Conservation (phyloP, 78 protist genomes). For the Dictyostelium citrinum region DNA sequence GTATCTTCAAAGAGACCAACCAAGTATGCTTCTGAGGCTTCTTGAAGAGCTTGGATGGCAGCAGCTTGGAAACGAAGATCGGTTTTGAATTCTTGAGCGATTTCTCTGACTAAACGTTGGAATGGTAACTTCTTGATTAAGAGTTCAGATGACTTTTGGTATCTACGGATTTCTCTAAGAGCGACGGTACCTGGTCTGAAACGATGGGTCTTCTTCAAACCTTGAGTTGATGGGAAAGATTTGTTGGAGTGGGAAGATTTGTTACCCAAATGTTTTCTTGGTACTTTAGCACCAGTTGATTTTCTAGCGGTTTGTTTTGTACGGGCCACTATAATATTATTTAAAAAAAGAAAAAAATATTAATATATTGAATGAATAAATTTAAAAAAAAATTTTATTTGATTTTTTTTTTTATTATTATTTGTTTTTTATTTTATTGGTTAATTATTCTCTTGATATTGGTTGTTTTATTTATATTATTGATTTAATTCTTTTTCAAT, state of each 20-base stretch:
- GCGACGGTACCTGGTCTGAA: constrained; percentile 97
- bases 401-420: background rate
- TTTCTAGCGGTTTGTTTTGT: constrained; percentile 97
- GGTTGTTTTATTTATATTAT: no score
- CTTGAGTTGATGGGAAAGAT: constrained; percentile 49
- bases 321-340: constrained; percentile 90
- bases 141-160: constrained; percentile 94
- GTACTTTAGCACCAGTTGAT: constrained; percentile 97
- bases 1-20: constrained; percentile 96
- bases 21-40: constrained; percentile 96
- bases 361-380: no score
- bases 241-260: constrained; percentile 90
- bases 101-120: constrained; percentile 86
- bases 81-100: constrained; percentile 88
- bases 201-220: constrained; percentile 90
- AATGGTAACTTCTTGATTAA: constrained; percentile 90
- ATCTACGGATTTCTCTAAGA: constrained; percentile 93
- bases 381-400: no score
- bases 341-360: background rate
- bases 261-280: constrained; percentile 80
- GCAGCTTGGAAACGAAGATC: constrained; percentile 93
- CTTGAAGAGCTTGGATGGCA: constrained; percentile 96
- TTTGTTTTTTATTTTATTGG: no score
- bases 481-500: background rate
- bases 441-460: background rate